Percentiles rank a stretch among this genome's conserved stretches.
phyloP scores from a whole-genome alignment of 495 filamentous ascomycete genomes.

The Trichoderma asperelloides region DNA sequence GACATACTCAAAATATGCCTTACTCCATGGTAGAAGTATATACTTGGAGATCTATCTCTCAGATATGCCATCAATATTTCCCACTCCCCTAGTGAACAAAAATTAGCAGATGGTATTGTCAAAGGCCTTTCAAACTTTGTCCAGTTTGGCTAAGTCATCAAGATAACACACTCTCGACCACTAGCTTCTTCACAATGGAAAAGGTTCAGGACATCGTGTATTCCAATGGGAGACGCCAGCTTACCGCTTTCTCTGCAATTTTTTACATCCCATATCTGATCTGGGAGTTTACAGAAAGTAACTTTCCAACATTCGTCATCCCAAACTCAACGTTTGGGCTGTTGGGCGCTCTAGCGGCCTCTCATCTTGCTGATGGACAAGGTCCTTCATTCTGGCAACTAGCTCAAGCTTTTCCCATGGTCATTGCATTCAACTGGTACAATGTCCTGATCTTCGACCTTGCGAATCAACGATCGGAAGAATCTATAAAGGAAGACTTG shows the following conservation, averaged over 20 bases:
- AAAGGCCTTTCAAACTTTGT: no score
- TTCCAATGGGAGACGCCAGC: neutral
- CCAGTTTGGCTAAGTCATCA: neutral
- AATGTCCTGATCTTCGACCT: constrained; percentile 37
- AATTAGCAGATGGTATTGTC: no score
- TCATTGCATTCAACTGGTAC: constrained; percentile 22
- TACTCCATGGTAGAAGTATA: no score
- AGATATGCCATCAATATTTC: no score
- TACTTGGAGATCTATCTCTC: no score
- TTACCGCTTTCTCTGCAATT: neutral
- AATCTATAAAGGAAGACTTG: constrained; percentile 40
- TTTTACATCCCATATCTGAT: neutral
- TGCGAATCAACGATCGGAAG: constrained; percentile 39
- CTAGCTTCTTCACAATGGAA: neutral
- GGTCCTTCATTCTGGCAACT: neutral
- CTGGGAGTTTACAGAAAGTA: constrained; percentile 1
- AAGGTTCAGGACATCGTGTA: neutral
- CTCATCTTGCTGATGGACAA: neutral
- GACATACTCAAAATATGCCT: no score
- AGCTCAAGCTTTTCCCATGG: constrained; percentile 12
- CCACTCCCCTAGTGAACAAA: no score
- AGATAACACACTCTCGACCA: neutral
- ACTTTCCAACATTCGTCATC: constrained; percentile 1
- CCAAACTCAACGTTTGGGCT: neutral
- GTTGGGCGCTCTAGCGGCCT: neutral